A percentile compares a stretch with the other conserved stretches of the same genome.
Conservation (phyloP, 192 early-diverging fungal genomes). For the Entophlyctis luteolus region DNA sequence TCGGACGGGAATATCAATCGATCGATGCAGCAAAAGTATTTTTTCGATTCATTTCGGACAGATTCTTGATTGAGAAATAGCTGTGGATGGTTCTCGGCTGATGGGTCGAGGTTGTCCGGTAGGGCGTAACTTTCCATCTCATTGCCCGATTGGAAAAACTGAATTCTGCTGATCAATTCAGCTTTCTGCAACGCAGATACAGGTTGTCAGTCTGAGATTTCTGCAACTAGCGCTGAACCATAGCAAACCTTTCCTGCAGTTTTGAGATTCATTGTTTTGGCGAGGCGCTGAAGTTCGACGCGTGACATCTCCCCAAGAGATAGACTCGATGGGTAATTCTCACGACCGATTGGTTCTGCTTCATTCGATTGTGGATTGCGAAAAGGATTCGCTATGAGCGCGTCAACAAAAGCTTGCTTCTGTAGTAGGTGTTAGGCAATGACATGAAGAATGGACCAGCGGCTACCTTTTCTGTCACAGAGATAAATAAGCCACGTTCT, state of each 20-base stretch:
- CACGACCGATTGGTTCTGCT: too few relatives aligned
- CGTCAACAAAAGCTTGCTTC: too few relatives aligned
- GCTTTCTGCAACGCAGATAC: background rate
- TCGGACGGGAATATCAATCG: background rate
- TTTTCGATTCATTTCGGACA: background rate
- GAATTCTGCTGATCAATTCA: background rate
- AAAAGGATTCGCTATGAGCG: too few relatives aligned
- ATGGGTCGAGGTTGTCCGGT: background rate
- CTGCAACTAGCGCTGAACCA: background rate
- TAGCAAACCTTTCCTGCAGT: background rate
- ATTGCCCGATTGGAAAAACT: background rate
- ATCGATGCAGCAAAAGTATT: constrained; percentile 12
- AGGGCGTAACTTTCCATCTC: background rate
- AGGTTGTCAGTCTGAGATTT: background rate
- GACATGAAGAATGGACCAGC: too few relatives aligned
- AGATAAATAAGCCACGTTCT: background rate
- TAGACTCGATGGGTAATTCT: too few relatives aligned
- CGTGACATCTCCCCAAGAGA: too few relatives aligned
- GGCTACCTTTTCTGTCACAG: background rate
- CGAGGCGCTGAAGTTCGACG: background rate
- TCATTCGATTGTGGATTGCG: too few relatives aligned
- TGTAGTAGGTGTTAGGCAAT: too few relatives aligned
- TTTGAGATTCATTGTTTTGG: background rate
- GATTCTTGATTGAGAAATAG: background rate
- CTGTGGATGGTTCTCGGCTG: background rate